Base-by-base conservation (phyloP, 225 moss, liverwort and hornwort species). In the Marchantia paleacea region DNA sequence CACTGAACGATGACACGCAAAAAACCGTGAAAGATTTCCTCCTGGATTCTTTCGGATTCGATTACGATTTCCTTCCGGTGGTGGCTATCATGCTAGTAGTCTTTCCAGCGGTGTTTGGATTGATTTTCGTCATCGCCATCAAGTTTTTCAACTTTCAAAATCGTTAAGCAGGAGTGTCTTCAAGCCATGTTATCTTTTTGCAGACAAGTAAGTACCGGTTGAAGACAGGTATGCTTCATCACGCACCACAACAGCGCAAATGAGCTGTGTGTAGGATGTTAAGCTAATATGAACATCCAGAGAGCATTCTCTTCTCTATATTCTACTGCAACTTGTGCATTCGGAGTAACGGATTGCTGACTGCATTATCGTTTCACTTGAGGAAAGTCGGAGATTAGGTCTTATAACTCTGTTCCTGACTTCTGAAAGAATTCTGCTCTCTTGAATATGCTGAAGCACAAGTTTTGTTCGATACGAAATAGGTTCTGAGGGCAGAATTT, bases 71-170 rank as follows among this genome's bases (percentile, higher is more conserved):
- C 71, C 78, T 86, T 10, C 83, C 81, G 1, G 66, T 78, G 16
- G 78, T 78, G 19, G 86, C 83, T 5, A 73, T 74, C 25, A 73
- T 86, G 65, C n/a, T 83, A 0, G 63, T 74, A 12, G 2, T 77
- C 6, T 86, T 86, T 68, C 83, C 86, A 14, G 13, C 81, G 4
- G 54, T 83, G 20, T 86, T 86, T 63, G 86, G 78, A 15, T 24
- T 12, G 15, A 49, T 86, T 14, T 86, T 86, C 81, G 75, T 83
- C 78, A 68, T 83, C 18, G 25, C 80, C 61, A 86, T 86, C 81
- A 86, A 83, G 61, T 81, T 18, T 57, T 15, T 86, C 19, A 86
- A 86, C 78, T 86, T 78, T 51, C 86, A 86, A 54, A 72, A 19
- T 22, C 76, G 82, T 57, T 84, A 57, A 71, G 48, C 28, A 55